Evolutionary conservation across 192 early-diverging fungal species (phyloP).

Genomic region (Lunasporangiospora selenospora): DNA sequence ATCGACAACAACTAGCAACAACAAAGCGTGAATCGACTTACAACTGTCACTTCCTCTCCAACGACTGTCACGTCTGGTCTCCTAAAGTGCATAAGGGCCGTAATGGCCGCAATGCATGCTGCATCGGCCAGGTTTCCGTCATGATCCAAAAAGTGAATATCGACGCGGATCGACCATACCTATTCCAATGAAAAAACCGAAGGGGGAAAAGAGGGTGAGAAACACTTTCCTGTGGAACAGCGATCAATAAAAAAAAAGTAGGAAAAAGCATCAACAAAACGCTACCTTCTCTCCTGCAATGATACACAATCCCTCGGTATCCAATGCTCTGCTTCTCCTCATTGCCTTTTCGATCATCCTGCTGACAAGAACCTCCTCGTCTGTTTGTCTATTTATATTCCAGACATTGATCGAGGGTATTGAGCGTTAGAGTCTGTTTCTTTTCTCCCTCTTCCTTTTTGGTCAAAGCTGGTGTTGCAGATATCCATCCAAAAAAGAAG

Average conservation of each 20-base stretch:
- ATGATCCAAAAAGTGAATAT: conserved; percentile 92
- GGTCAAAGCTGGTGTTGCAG: no score
- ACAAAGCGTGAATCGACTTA: no score
- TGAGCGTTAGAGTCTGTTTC: no score
- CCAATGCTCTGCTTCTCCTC: conserved; percentile 83
- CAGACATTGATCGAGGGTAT: no score
- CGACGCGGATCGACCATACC: conserved; percentile 92
- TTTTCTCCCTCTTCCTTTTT: no score
- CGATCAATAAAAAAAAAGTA: background rate
- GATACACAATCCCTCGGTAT: conserved; percentile 97
- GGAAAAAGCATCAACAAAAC: background rate
- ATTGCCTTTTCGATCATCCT: conserved; percentile 91
- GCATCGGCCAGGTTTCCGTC: conserved; percentile 95
- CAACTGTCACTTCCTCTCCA: conserved; percentile 90
- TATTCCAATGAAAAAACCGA: conserved; percentile 8
- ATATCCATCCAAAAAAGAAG: no score
- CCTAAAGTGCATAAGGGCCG: conserved; percentile 88
- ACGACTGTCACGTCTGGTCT: conserved; percentile 95
- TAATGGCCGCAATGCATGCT: conserved; percentile 88
- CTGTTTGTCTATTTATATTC: conserved; percentile 60
- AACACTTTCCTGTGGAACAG: no score
- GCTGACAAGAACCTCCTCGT: conserved; percentile 85
- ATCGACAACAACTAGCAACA: no score
- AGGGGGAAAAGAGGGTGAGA: background rate
- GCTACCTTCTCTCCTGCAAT: conserved; percentile 89